Evolutionary conservation across 1,139 yeast species (phyloP).

Genomic region (Zygoascus hellenicus): DNA sequence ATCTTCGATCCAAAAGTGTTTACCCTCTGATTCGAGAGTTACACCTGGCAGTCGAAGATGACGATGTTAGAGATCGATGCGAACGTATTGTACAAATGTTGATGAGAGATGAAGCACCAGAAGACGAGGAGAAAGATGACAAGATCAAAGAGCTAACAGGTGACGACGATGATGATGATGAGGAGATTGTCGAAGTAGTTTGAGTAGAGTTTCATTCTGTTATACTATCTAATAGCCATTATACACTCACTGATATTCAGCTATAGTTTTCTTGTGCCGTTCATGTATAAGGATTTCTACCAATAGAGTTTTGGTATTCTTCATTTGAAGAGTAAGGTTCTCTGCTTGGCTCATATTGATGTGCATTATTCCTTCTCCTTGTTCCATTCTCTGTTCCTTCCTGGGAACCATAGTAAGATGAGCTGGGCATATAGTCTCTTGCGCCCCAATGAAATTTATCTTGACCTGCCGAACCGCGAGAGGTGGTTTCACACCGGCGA

Average conservation of each 20-base stretch:
- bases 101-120: conserved; percentile 83
- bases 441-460: too few relatives aligned
- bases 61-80: conserved; percentile 51
- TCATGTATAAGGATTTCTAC: background rate
- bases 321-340: background rate
- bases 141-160: conserved; percentile 33
- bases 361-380: too few relatives aligned
- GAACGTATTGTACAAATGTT: conserved; percentile 65
- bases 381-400: too few relatives aligned
- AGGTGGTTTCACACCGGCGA: too few relatives aligned
- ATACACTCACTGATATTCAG: too few relatives aligned
- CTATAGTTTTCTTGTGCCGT: background rate
- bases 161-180: conserved; percentile 28
- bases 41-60: conserved; percentile 63
- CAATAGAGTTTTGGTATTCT: background rate
- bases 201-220: background rate
- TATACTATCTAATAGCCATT: too few relatives aligned
- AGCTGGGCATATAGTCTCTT: too few relatives aligned
- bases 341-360: too few relatives aligned
- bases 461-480: too few relatives aligned
- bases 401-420: too few relatives aligned
- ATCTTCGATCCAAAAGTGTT: conserved; percentile 68
- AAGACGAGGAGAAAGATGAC: conserved; percentile 48
- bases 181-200: conserved; percentile 5
- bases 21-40: conserved; percentile 81